Percentiles rank a stretch among this genome's conserved stretches.
phyloP scores from a whole-genome alignment of 495 filamentous ascomycete genomes.

The Tetracladium marchalianum region DNA sequence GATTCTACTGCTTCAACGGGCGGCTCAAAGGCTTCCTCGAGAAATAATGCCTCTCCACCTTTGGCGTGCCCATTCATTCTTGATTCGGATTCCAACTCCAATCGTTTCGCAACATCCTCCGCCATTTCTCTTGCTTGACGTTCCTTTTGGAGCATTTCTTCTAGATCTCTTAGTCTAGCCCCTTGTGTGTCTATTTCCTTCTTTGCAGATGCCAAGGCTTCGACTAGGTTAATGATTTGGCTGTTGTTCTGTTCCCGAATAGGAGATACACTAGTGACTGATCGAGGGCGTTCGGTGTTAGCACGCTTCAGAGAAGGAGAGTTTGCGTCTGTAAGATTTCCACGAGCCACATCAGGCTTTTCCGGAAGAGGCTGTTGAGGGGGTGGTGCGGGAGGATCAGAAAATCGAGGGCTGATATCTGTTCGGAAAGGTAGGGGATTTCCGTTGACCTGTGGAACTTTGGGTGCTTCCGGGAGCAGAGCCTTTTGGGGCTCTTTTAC shows the following conservation, averaged over 20 bases:
- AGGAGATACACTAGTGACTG: slow-evolving; percentile 45
- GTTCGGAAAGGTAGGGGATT: slow-evolving; percentile 31
- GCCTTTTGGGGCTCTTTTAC: slow-evolving; percentile 51
- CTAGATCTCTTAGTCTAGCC: slow-evolving; percentile 68
- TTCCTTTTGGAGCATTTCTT: slow-evolving; percentile 69
- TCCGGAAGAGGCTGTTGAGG: slow-evolving; percentile 86
- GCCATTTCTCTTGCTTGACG: slow-evolving; percentile 70
- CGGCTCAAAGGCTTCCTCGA: slow-evolving; percentile 27
- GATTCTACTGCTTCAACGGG: slow-evolving; percentile 10
- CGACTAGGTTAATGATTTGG: slow-evolving; percentile 70
- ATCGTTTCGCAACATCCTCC: slow-evolving; percentile 64
- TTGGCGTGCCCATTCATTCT: slow-evolving; percentile 19
- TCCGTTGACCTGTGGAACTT: slow-evolving; percentile 32
- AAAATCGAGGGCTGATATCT: slow-evolving; percentile 62
- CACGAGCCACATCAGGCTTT: slow-evolving; percentile 61
- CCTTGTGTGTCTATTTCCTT: slow-evolving; percentile 75
- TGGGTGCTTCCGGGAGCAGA: slow-evolving; percentile 27
- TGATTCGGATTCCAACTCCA: slow-evolving; percentile 44
- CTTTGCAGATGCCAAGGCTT: slow-evolving; percentile 69
- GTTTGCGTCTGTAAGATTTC: slow-evolving; percentile 31
- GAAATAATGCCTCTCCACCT: slow-evolving; percentile 15
- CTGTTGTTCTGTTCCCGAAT: slow-evolving; percentile 51
- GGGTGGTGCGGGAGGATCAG: slow-evolving; percentile 82
- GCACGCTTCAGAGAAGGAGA: slow-evolving; percentile 54
- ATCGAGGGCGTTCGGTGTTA: slow-evolving; percentile 65